Conservation (phyloP, 2,329 filamentous ascomycete genomes). For the Calonectria crousiana region DNA sequence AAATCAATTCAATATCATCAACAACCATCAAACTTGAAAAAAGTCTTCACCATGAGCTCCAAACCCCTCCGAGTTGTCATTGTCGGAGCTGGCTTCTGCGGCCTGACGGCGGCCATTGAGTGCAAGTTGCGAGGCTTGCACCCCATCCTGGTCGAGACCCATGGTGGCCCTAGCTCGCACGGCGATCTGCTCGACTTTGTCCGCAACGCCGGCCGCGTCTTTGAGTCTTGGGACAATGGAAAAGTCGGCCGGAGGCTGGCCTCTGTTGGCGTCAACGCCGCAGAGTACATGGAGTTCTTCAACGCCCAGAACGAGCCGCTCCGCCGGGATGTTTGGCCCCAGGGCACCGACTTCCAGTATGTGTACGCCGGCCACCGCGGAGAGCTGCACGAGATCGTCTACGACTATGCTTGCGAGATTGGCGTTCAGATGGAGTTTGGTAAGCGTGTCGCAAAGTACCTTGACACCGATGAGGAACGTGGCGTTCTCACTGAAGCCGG, state of each 20-base stretch:
- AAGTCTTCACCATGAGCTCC: background rate
- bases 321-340: background rate
- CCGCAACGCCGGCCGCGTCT: conserved; percentile 10
- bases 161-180: background rate
- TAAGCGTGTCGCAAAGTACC: conserved; percentile 1
- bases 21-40: background rate
- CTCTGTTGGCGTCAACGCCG: conserved; percentile 6
- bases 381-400: conserved; percentile 23
- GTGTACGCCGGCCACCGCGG: conserved; percentile 14
- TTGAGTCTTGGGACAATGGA: conserved; percentile 17
- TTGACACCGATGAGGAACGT: conserved; percentile 11
- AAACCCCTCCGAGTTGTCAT: conserved; percentile 3
- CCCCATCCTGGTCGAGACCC: conserved; percentile 10
- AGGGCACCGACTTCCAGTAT: background rate
- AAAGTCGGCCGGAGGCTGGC: background rate
- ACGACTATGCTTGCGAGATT: conserved; percentile 5
- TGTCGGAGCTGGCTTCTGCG: conserved; percentile 19
- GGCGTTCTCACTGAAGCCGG: conserved; percentile 4
- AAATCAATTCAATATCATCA: background rate
- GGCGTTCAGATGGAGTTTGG: conserved; percentile 14
- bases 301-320: background rate
- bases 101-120: conserved; percentile 18
- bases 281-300: conserved; percentile 14
- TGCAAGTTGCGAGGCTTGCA: conserved; percentile 15
- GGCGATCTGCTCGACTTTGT: conserved; percentile 18